Evolutionary conservation across 2,329 filamentous ascomycete species (phyloP), one percentile per base, ranked within the genome.

Genomic region (Penicillium hesseltinei): DNA sequence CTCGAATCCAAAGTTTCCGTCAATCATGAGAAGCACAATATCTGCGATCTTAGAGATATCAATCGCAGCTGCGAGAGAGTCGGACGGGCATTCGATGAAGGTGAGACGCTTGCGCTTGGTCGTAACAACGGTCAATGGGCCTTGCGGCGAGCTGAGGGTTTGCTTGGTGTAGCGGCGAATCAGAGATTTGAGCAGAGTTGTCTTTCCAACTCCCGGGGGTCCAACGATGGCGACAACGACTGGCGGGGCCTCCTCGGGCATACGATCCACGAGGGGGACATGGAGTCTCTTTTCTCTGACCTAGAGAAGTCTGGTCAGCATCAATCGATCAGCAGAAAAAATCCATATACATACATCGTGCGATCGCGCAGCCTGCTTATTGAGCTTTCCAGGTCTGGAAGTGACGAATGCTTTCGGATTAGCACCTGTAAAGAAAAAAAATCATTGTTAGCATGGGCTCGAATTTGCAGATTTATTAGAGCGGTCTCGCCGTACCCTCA

Each of bases 1-100:
- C 78, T 99, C 94, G 71, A 99, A 99, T 15, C 94, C 95, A 70
- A 90, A 99, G 77, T 97, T 97, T 55, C 94, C 95, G 72, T 99
- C 94, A 67, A 99, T 99, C 90, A 99, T 94, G 56, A 99, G 83
- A 49, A 99, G 82, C 6, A 97, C 91, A 68, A 99, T 97, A 73
- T 99, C 94, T 19, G 95, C 94, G 43, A 99, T 90, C 77, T 99
- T 99, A 58, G 94, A 91, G 56, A 97, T 84, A 75, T 99, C 94
- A 63, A 99, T 92, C 91, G 97, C 97, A 64, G 90, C 89, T 61
- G 95, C 92, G 53, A 99, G 84, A 67, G 94, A 92, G 71, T 97
- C 84, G 61, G 84, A 93, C n/a, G 95, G 92, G 71, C 91, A 96
- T 84, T 99, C 94, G 70, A 99, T 79, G 73, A 99, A 97, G 0